Evolutionary conservation across 1,139 yeast genomes (phyloP).

Genomic region (Saccharomyces hybrid): DNA sequence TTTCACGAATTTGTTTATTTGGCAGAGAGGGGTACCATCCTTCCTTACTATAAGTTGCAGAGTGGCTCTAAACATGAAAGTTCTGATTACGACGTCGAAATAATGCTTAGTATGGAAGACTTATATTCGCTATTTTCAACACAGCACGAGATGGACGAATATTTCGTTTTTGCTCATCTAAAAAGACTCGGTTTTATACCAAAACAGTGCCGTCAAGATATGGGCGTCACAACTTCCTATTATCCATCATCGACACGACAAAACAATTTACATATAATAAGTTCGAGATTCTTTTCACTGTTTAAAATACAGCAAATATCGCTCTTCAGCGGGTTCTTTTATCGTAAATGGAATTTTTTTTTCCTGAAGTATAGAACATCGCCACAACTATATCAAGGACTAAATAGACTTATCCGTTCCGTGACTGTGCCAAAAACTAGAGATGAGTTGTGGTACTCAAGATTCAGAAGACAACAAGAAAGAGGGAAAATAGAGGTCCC

Average conservation of each 20-base stretch:
- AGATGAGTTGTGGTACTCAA: slow-evolving; percentile 8
- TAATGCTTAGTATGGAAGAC: slow-evolving; percentile 56
- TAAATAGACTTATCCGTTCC: slow-evolving; percentile 34
- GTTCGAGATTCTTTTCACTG: slow-evolving; percentile 16
- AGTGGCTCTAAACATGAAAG: slow-evolving; percentile 24
- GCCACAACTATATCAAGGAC: slow-evolving; percentile 37
- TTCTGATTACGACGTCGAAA: slow-evolving; percentile 29
- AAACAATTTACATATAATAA: slow-evolving; percentile 9
- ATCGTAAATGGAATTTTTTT: slow-evolving; percentile 25
- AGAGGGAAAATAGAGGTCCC: slow-evolving; percentile 4
- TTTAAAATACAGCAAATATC: slow-evolving; percentile 18
- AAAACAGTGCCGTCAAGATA: slow-evolving; percentile 8
- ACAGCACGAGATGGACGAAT: slow-evolving; percentile 46
- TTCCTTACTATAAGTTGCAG: slow-evolving; percentile 39
- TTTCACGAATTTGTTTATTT: slow-evolving; percentile 70
- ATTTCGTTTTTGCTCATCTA: slow-evolving; percentile 66
- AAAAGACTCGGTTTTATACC: slow-evolving; percentile 77
- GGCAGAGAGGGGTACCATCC: slow-evolving; percentile 74
- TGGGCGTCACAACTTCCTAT: slow-evolving; percentile 12
- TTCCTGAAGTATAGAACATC: slow-evolving; percentile 33
- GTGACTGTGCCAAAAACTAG: slow-evolving; percentile 19
- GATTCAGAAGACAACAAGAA: not conserved
- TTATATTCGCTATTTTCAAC: slow-evolving; percentile 47
- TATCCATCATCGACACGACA: slow-evolving; percentile 12
- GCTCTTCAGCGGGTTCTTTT: slow-evolving; percentile 22